Evolutionary conservation across 768 basidiomycete species (phyloP), one percentile per base, ranked within the genome.

Genomic region (Trametes sanguinea): DNA sequence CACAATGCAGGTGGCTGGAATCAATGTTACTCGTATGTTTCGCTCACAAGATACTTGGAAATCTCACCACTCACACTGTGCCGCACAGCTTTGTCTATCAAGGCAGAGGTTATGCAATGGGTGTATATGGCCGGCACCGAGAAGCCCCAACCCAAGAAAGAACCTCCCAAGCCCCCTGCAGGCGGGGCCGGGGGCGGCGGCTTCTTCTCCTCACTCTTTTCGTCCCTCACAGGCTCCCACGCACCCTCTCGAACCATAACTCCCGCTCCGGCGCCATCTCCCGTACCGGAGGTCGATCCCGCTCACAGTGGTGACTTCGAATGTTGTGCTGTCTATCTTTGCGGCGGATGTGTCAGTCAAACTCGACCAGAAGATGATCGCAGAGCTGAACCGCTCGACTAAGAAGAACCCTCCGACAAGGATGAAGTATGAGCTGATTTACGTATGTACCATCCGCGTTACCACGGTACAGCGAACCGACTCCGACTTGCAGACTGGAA

Each of bases 321-420:
- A 77, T 61, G 85, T 92, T 30, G 75, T 81, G 1, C 69, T 92
- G 56, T 82, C 85, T 1, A 82, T 90, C 45, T 90, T 86, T 69
- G 81, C 86, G 8, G 88, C 87, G 2, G 80, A 86, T 40, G 82
- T 91, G 13, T 80, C 81, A 47, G 87, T 92, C 17, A 80, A 75
- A 45, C 72, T 92, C 16, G 85, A 85, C 63, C 81, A 83, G 73
- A 90, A 88, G 69, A 76, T 89, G 51, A 78, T 83, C 2, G 73
- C 77, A 8, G 96, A 98, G 73, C 77, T 98, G 37, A 83, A 90
- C 61, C 81, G 96, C 61, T 92, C 94, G 0, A 99, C 95, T 10
- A 98, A 98, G 83, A 99, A 99, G 79, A 88, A 91, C 57, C 90
- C 93, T 0, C 96, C 96, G 0, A 76, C 75, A 4, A 83, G 78